Conservation (phyloP, 2,329 filamentous ascomycete genomes). For the Trichoderma sp. region DNA sequence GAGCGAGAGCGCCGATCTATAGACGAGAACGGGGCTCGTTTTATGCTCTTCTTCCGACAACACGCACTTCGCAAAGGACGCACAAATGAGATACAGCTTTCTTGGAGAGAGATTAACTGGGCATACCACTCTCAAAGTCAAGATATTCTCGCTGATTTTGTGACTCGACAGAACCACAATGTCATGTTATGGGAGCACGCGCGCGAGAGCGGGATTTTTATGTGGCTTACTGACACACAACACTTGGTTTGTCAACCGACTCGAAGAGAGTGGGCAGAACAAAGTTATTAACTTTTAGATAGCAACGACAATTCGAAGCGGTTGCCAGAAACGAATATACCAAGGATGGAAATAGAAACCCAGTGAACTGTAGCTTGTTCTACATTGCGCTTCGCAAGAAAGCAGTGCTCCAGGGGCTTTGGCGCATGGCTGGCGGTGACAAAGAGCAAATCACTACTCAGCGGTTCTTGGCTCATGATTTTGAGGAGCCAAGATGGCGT, state of each 20-base stretch:
- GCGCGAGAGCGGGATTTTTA: conserved; percentile 84
- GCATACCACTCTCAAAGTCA: conserved; percentile 84
- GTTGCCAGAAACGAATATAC: conserved; percentile 93
- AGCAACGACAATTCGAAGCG: conserved; percentile 74
- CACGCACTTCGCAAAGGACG: conserved; percentile 70
- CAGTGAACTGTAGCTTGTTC: conserved; percentile 85
- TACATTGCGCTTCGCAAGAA: conserved; percentile 94
- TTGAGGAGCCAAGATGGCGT: conserved; percentile 81
- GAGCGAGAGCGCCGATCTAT: conserved; percentile 86
- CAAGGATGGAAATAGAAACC: conserved; percentile 82
- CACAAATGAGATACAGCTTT: conserved; percentile 65
- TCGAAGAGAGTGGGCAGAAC: neutral
- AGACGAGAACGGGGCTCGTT: conserved; percentile 85
- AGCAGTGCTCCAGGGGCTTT: conserved; percentile 82
- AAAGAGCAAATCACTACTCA: conserved; percentile 81
- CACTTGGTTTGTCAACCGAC: conserved; percentile 64
- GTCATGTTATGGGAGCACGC: conserved; percentile 84
- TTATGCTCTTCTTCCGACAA: conserved; percentile 84
- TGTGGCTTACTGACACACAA: conserved; percentile 82
- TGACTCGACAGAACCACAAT: conserved; percentile 76
- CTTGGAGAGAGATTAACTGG: conserved; percentile 81
- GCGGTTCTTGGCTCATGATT: conserved; percentile 84
- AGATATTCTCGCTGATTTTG: conserved; percentile 84
- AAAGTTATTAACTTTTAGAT: conserved; percentile 24
- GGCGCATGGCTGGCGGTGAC: conserved; percentile 92